Evolutionary conservation across 139 green algal genomes (phyloP).

Genomic region (Diplosphaera chodatii): DNA sequence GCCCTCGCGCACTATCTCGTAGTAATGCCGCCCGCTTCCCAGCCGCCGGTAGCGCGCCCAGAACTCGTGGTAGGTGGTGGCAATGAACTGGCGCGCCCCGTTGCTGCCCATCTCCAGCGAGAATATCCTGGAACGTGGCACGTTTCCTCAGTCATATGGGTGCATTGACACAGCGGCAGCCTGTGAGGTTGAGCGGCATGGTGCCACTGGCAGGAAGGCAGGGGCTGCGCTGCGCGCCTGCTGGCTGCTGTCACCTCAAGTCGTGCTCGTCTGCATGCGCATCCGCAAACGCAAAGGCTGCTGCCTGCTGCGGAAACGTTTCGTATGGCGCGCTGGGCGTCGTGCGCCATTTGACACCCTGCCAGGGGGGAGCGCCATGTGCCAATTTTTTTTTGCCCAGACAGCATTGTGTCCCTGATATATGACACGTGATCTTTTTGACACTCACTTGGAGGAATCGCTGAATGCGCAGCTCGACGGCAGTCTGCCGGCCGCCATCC

Average conservation of each 20-base stretch:
- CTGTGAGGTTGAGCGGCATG: no score
- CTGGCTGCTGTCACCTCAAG: conserved; percentile 10
- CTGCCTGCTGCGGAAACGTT: conserved; percentile 38
- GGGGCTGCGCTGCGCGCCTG: background rate
- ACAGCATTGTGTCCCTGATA: no score
- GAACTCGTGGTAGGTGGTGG: conserved; percentile 19
- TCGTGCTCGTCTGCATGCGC: conserved; percentile 8
- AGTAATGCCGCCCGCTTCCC: conserved; percentile 33
- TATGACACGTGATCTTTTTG: no score
- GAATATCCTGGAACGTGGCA: conserved; percentile 14
- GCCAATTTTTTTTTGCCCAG: no score
- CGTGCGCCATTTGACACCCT: background rate
- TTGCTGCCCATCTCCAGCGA: conserved; percentile 6
- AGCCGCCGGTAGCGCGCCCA: conserved; percentile 26
- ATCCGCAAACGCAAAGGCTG: conserved; percentile 44
- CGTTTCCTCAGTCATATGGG: background rate
- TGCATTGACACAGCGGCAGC: no score
- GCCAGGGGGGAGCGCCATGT: no score
- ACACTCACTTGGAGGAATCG: background rate
- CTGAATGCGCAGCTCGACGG: background rate
- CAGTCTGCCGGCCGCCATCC: background rate
- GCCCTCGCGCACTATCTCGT: conserved; percentile 58
- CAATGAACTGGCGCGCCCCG: conserved; percentile 30
- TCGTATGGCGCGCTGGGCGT: conserved; percentile 1
- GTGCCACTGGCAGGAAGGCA: no score